Evolutionary conservation across 352 stramenopile species (phyloP), one percentile per base, ranked within the genome.

Genomic region (Phytopythium sindhum): DNA sequence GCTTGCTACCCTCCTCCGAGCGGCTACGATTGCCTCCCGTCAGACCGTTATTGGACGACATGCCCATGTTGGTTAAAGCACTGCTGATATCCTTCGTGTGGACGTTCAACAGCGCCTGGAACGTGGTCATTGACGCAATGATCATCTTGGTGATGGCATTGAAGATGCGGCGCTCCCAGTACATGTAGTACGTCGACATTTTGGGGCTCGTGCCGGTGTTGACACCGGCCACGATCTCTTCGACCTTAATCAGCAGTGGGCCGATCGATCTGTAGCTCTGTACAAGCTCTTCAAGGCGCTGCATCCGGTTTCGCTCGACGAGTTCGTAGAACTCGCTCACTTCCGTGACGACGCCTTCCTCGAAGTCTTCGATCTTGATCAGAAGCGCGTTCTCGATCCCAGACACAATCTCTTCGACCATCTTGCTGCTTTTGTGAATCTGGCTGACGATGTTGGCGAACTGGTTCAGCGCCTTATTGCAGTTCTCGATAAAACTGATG

Each of bases 141-240:
- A 98, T 98, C 91, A 98, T 98, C 64, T 96, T 97, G 5, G 90
- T 97, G 65, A 98, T 98, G 1, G 95, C 94, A 59, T 99, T 99
- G 73, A 98, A 98, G 44, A 99, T 91, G 8, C 93, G 86, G 24
- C 96, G 91, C 63, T 99, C 96, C 96, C 96, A 99, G 74, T 98
- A 99, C 80, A 97, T 93, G 73, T 99, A 99, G 67, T 98, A 99
- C 14, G 89, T 96, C 4, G 86, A 83, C 74, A 98, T 90, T 56
- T 93, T 91, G 0, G 89, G 77, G 60, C 88, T 97, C 9, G 78
- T 88, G 10, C 96, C 92, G 0, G 89, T 98, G 74, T 97, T 98
- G 8, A 97, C 96, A 8, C 91, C 90, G 0, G 91, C 93, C 3
- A 99, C 93, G 28, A 98, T 92, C 64, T 98, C 96, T 74, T 99